phyloP scores from a whole-genome alignment of 495 filamentous ascomycete species.

The Thermothielavioides terrestris region DNA sequence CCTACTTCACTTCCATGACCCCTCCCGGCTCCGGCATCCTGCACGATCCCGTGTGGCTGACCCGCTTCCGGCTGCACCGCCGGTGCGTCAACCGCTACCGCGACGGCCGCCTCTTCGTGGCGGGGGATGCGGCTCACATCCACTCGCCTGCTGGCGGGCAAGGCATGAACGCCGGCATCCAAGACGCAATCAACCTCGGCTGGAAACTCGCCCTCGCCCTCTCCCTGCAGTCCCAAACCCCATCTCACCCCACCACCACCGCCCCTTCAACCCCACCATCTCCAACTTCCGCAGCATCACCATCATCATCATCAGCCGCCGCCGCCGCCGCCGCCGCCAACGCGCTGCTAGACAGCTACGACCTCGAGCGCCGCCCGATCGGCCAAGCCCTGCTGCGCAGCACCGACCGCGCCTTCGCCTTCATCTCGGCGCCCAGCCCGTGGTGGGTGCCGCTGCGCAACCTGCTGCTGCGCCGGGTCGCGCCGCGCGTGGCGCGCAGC shows the following conservation, averaged over 20 bases:
- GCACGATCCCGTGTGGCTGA: conserved; percentile 30
- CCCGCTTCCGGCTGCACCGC: conserved; percentile 34
- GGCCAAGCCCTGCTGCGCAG: conserved; percentile 28
- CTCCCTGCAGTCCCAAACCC: not conserved
- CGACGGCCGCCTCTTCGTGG: conserved; percentile 40
- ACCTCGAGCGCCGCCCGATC: conserved; percentile 31
- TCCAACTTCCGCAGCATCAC: too few species aligned
- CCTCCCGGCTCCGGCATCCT: conserved; percentile 27
- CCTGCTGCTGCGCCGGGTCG: conserved; percentile 23
- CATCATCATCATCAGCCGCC: too few species aligned
- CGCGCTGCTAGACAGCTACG: conserved; percentile 30
- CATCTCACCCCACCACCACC: too few species aligned
- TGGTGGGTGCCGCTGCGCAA: conserved; percentile 27
- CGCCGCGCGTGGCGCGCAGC: conserved; percentile 27
- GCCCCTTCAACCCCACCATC: too few species aligned
- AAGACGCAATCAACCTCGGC: conserved; percentile 50
- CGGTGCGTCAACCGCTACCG: conserved; percentile 30
- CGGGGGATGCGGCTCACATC: conserved; percentile 52
- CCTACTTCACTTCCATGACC: conserved; percentile 20
- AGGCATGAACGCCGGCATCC: conserved; percentile 55
- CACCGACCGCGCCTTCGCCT: conserved; percentile 31
- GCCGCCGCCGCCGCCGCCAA: not conserved
- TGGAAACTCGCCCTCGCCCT: conserved; percentile 45
- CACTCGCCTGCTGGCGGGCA: conserved; percentile 50
- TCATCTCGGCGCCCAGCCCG: conserved; percentile 25